A percentile compares a stretch with the other conserved stretches of the same genome.
phyloP scores from a whole-genome alignment of 768 basidiomycete genomes.

The Collybia sordida region DNA sequence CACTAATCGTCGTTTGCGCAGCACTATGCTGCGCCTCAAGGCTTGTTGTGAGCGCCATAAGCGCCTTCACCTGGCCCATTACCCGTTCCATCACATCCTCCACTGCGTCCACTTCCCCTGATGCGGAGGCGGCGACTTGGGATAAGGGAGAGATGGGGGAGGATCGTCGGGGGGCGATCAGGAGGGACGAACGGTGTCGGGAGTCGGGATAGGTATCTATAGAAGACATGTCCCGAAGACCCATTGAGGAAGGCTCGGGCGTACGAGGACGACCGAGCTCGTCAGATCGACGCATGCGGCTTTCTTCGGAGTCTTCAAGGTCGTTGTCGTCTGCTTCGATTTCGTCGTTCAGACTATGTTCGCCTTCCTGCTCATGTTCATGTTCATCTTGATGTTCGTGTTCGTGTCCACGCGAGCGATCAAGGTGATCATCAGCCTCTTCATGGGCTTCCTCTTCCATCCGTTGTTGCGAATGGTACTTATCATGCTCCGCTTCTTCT shows the following conservation, averaged over 20 bases:
- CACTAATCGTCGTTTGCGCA: constrained; percentile 73
- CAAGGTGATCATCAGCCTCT: not conserved
- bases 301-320: constrained; percentile 43
- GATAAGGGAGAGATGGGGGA: constrained; percentile 27
- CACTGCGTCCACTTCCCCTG: constrained; percentile 25
- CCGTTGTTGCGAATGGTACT: constrained; percentile 17
- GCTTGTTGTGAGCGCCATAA: constrained; percentile 67
- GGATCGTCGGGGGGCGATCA: constrained; percentile 17
- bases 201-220: not conserved
- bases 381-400: not conserved
- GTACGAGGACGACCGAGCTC: constrained; percentile 75
- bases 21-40: constrained; percentile 77
- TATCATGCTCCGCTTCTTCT: constrained; percentile 20
- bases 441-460: constrained; percentile 12
- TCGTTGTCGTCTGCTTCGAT: constrained; percentile 15
- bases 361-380: not conserved
- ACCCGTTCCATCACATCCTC: constrained; percentile 64
- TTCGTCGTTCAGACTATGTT: not conserved
- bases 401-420: not conserved
- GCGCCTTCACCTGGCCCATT: constrained; percentile 71
- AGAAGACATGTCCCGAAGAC: constrained; percentile 21
- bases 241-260: constrained; percentile 66
- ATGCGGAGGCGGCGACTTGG: constrained; percentile 12
- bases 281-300: constrained; percentile 49
- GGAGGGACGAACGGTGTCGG: constrained; percentile 14